Percentiles rank a stretch among this genome's conserved stretches.
These are phyloP conservation scores for Phytophthora sp. DNA, from an alignment of 352 stramenopile genomes.

Conservation along the genomic window DNA sequence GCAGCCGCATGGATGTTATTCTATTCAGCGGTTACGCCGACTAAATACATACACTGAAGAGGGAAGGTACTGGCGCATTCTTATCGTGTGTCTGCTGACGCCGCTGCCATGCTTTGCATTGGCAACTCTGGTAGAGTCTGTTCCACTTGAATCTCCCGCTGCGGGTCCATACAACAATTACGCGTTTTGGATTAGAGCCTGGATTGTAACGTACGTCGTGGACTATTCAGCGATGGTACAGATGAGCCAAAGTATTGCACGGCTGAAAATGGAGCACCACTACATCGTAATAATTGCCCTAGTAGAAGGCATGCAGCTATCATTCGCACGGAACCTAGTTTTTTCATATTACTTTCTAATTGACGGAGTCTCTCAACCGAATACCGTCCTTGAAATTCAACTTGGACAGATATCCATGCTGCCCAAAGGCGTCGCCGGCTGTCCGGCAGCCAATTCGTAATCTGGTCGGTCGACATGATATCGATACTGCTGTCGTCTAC, in stretches of 20 bases:
- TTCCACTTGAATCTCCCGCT: background rate
- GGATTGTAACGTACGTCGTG: background rate
- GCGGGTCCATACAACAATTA: background rate
- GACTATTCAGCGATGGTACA: background rate
- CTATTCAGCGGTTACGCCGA: background rate
- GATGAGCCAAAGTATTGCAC: background rate
- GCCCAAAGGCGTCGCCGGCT: no score
- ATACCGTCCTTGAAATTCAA: no score
- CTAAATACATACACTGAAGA: background rate
- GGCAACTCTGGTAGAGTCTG: background rate
- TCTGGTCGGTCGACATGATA: no score
- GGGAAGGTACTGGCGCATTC: background rate
- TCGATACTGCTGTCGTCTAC: no score
- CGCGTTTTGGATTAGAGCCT: background rate
- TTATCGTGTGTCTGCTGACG: background rate
- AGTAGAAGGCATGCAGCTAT: background rate
- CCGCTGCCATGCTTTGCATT: background rate
- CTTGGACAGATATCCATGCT: no score
- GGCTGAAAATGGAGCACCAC: background rate
- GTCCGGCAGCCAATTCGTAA: no score
- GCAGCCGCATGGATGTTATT: background rate
- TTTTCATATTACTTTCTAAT: no score
- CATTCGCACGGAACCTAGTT: no score
- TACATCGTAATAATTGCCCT: conserved; percentile 14
- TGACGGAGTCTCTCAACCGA: no score